Base-by-base conservation (phyloP, 2,329 filamentous ascomycete species). In the Fusarium longipes region DNA sequence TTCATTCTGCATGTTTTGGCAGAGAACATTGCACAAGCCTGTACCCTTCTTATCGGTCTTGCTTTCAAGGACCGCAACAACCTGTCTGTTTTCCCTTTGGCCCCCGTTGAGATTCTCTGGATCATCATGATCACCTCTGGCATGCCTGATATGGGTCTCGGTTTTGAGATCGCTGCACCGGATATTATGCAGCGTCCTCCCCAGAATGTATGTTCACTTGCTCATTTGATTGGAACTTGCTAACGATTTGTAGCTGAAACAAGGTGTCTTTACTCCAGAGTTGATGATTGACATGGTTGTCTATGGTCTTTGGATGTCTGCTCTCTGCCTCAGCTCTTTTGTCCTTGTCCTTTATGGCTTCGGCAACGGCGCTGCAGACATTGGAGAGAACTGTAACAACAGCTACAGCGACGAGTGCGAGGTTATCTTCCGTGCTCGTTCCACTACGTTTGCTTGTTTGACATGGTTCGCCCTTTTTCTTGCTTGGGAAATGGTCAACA, bases 101-200 rank as follows among this genome's bases (percentile, higher is more conserved):
- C 89, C 0, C 90, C 90, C 0, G 88, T 93, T n/a, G 87, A 93
- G 68, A 91, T 93, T 65, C 82, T 93, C 39, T 93, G 90, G 90
- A 89, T 93, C 63, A 93, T 92, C 72, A 92, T 93, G 90, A 84
- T 93, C 55, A 93, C 91, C 1, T 91, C 89, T 30, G 88, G 87
- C 47, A 83, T 92, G 72, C 90, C 90, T 5, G 91, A 92, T 65
- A 92, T 93, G 88, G 91, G 90, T 61, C 82, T 93, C 5, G 90
- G 90, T 3, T 89, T 92, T 77, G 90, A 93, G 77, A 80, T 85
- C 54, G 89, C 90, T 0, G 86, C 87, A 0, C 86, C 89, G 0
- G 89, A 92, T 74, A 88, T 93, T 59, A 87, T 93, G 81, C 76
- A 82, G 42, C 84, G 90, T 0, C 89, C 89, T n/a, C 91, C 91